These are phyloP conservation scores for Echinochloa phyllopogon DNA, from an alignment of 176 grass and related monocot genomes.

Conservation along the genomic window DNA sequence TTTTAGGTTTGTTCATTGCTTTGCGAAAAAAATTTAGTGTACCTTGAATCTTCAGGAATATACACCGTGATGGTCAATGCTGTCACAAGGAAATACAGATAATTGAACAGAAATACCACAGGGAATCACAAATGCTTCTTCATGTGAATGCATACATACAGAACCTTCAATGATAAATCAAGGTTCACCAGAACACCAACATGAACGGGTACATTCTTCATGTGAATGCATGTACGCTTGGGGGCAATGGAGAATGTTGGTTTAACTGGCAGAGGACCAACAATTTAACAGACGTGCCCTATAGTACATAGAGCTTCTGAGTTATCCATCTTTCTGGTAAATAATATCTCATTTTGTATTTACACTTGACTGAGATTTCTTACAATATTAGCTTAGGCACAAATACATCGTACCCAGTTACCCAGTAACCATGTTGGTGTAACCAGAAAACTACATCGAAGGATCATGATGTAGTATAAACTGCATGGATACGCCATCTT, in stretches of 20 bases:
- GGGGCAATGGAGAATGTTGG: neutral
- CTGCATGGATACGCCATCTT: neutral
- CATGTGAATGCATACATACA: too few species aligned
- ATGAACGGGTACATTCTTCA: neutral
- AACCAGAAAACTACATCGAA: constrained; percentile 11
- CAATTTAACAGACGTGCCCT: too few species aligned
- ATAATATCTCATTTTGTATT: constrained; percentile 22
- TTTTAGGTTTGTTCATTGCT: neutral
- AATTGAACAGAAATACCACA: neutral
- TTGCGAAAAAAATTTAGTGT: neutral
- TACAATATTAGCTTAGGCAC: constrained; percentile 31
- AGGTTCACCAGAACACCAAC: neutral
- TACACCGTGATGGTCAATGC: neutral
- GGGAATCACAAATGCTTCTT: neutral
- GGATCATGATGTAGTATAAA: neutral
- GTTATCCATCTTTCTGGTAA: constrained; percentile 43
- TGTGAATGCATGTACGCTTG: constrained; percentile 17
- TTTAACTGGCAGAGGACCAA: constrained; percentile 9
- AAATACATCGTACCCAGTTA: neutral
- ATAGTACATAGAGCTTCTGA: constrained; percentile 27
- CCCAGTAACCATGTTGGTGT: constrained; percentile 5
- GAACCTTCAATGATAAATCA: neutral
- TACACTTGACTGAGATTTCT: constrained; percentile 35
- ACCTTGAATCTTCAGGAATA: neutral
- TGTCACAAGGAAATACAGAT: constrained; percentile 21